These are phyloP conservation scores for Nephelium lappaceum DNA, from an alignment of 345 rosid genomes.

Conservation along the genomic window DNA sequence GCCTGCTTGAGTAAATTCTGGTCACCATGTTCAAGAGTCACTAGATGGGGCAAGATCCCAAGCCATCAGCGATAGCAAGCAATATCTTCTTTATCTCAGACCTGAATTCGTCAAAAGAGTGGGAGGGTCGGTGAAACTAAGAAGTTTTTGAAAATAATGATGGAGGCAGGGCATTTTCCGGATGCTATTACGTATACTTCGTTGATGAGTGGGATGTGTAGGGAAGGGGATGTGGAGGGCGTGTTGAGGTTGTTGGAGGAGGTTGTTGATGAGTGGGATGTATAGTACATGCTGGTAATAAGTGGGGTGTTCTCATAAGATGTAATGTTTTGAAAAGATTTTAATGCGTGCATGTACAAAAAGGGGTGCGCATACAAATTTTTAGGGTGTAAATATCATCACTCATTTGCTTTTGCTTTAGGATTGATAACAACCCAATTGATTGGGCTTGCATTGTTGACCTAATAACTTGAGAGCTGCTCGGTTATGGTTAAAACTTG, in stretches of 20 bases:
- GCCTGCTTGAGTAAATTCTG: constrained; percentile 57
- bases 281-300: too few relatives aligned
- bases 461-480: too few relatives aligned
- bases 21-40: constrained; percentile 61
- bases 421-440: too few relatives aligned
- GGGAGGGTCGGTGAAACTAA: constrained; percentile 81
- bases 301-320: too few relatives aligned
- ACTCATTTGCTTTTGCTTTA: too few relatives aligned
- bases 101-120: constrained; percentile 60
- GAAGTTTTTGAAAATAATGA: constrained; percentile 62
- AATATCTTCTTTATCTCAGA: constrained; percentile 67
- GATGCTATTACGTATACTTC: constrained; percentile 79
- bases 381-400: too few relatives aligned
- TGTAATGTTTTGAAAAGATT: too few relatives aligned
- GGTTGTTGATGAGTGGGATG: too few relatives aligned
- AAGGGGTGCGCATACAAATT: too few relatives aligned
- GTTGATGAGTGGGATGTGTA: constrained; percentile 90
- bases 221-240: constrained; percentile 68
- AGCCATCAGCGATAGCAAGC: constrained; percentile 78
- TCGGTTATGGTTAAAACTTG: too few relatives aligned
- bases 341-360: fast-evolving
- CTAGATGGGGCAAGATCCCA: too few relatives aligned
- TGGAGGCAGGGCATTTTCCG: constrained; percentile 62
- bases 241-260: constrained; percentile 69
- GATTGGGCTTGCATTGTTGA: too few relatives aligned